Percentiles rank a stretch among this genome's conserved stretches.
Conservation (phyloP, 129 eudicot species). For the Helianthus annuus region DNA sequence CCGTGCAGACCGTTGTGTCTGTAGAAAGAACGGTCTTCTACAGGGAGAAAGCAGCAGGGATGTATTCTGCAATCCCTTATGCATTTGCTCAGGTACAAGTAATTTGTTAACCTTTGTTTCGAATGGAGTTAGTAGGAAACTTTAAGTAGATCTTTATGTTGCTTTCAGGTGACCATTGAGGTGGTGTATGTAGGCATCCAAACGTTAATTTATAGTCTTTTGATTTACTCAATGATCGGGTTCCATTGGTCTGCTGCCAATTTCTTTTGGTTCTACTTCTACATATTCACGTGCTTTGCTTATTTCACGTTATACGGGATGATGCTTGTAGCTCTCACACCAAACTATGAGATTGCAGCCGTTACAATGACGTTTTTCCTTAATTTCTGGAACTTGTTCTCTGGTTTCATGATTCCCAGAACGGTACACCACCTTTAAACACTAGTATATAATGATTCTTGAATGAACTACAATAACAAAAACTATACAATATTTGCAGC, state of each 20-base stretch:
- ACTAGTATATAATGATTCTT: too few species aligned
- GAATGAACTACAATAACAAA: too few species aligned
- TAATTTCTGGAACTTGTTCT: constrained; percentile 66
- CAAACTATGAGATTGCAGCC: constrained; percentile 51
- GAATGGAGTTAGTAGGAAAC: too few species aligned
- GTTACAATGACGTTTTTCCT: constrained; percentile 64
- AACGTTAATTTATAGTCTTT: constrained; percentile 47
- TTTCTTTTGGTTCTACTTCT: constrained; percentile 54
- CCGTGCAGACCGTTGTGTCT: constrained; percentile 48
- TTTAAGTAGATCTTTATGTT: not conserved
- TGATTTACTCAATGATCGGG: constrained; percentile 65
- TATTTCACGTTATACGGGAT: constrained; percentile 63
- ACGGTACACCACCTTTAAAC: constrained; percentile 29
- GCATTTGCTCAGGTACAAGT: constrained; percentile 55
- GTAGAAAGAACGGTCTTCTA: constrained; percentile 54
- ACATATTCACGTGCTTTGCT: constrained; percentile 40
- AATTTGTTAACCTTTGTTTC: not conserved
- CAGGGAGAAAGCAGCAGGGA: constrained; percentile 63
- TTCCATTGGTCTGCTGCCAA: constrained; percentile 52
- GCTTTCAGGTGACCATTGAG: constrained; percentile 56
- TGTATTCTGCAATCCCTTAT: constrained; percentile 62
- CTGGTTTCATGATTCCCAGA: constrained; percentile 63
- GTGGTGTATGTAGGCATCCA: constrained; percentile 48
- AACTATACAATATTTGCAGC: constrained; percentile 34
- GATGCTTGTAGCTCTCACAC: constrained; percentile 81